Base-by-base conservation (phyloP, 129 eudicot genomes). In the Pulicaria dysenterica region DNA sequence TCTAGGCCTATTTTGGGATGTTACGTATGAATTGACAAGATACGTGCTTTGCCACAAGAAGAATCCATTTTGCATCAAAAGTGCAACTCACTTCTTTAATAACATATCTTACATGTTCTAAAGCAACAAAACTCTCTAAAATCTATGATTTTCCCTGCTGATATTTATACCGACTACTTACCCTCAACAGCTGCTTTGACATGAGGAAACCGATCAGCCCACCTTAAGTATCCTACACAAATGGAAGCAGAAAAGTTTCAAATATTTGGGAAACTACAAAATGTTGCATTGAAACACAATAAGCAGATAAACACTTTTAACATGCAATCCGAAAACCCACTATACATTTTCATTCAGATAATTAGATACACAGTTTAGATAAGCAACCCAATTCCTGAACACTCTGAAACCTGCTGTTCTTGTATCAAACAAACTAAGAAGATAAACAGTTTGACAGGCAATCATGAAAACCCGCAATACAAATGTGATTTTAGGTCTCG, bases 171-270 rank as follows among this genome's bases (percentile, higher is more conserved):
- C 15, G 8, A 60, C 63, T 69, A 77, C 55, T 59, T 77, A 37
- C 81, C 72, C 80, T 77, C 95, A 73, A 93, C 83, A 4, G 84
- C 82, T 53, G 78, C 74, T 74, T 81, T 87, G 38, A 93, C 40
- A 39, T 3, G 59, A 40, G 96, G 98, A 80, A 81, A 89, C 67
- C 87, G 78, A 72, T 83, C 83, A 16, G 79, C 85, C 98, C 98
- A 93, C 42, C 92, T 85, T 3, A 85, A 85, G 72, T 87, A 93
- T 53, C 92, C 97, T 86, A 77, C 77, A 75, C 41, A 70, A 45
- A 36, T 10, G 13, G 11, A 65, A n/a, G 4, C 5, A 42, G 16
- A 38, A 5, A 16, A 11, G 12, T 56, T 7, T 2, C 40, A 56
- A 56, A 56, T 39, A 56, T n/a, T 16, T 9, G 4, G 6, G 16